These are phyloP conservation scores for Erucastrum elatum DNA, from an alignment of 345 rosid species.

Conservation along the genomic window DNA sequence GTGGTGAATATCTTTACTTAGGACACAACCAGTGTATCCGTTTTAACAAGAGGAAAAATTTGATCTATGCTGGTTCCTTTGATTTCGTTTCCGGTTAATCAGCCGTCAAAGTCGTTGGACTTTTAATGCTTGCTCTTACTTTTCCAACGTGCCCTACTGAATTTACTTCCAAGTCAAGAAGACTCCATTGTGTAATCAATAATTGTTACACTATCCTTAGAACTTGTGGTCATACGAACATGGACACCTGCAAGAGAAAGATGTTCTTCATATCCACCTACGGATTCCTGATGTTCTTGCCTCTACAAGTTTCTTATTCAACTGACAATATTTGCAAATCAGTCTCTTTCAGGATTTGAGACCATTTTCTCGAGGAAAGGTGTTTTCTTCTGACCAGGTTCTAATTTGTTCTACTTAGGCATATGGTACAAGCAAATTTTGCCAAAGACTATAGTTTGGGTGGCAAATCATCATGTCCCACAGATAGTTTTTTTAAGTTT, in stretches of 20 bases:
- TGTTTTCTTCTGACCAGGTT: slow-evolving; percentile 40
- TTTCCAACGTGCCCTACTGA: neutral
- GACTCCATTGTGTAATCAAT: neutral
- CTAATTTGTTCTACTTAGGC: slow-evolving; percentile 54
- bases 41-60: neutral
- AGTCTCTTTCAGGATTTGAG: slow-evolving; percentile 49
- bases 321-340: slow-evolving; percentile 49
- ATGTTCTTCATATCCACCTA: neutral
- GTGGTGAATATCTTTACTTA: no score
- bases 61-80: neutral
- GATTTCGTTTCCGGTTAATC: neutral
- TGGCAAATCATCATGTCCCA: slow-evolving; percentile 60
- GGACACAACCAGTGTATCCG: neutral
- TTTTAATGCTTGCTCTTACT: neutral
- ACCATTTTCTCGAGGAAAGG: slow-evolving; percentile 49
- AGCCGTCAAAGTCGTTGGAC: neutral
- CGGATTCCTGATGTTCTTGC: neutral
- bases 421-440: slow-evolving; percentile 52
- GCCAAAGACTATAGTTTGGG: slow-evolving; percentile 51
- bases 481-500: slow-evolving; percentile 41
- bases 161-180: neutral
- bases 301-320: slow-evolving; percentile 23
- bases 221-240: neutral
- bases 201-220: neutral
- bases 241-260: neutral